Conservation (phyloP, 345 rosid species). For the Citrus hindsii region DNA sequence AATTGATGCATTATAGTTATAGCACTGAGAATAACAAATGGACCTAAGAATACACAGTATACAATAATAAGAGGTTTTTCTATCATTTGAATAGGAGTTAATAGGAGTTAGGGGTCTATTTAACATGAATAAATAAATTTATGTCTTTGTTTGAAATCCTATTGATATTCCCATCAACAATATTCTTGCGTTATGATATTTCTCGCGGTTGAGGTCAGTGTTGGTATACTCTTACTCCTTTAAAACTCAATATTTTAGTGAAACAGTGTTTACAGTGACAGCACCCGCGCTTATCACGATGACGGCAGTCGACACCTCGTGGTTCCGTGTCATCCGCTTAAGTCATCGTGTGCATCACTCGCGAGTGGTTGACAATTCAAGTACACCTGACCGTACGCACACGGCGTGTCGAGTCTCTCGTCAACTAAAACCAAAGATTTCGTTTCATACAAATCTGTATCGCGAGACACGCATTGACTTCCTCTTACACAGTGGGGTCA, state of each 20-base stretch:
- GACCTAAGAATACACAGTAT: too few species aligned
- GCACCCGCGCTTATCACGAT: background rate
- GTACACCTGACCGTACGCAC: conserved; percentile 1
- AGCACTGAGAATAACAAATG: too few species aligned
- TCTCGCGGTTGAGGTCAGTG: background rate
- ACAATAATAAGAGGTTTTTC: too few species aligned
- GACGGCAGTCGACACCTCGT: background rate
- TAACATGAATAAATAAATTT: too few species aligned
- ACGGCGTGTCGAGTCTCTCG: conserved; percentile 9
- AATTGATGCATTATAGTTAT: too few species aligned
- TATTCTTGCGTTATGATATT: too few species aligned
- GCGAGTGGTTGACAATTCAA: background rate
- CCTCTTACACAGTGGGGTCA: background rate
- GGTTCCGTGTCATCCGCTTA: background rate
- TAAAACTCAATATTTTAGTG: too few species aligned
- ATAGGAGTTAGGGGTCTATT: too few species aligned
- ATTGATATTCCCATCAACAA: too few species aligned
- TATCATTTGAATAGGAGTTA: too few species aligned
- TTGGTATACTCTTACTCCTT: background rate
- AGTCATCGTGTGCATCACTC: background rate
- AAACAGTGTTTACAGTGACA: too few species aligned
- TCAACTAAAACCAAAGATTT: background rate
- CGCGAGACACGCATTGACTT: background rate
- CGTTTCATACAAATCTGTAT: background rate
- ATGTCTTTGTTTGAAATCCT: too few species aligned